Percentiles rank a stretch among this genome's conserved stretches.
phyloP scores from a whole-genome alignment of 108 stramenopile species.

The Skeletonema grethae region DNA sequence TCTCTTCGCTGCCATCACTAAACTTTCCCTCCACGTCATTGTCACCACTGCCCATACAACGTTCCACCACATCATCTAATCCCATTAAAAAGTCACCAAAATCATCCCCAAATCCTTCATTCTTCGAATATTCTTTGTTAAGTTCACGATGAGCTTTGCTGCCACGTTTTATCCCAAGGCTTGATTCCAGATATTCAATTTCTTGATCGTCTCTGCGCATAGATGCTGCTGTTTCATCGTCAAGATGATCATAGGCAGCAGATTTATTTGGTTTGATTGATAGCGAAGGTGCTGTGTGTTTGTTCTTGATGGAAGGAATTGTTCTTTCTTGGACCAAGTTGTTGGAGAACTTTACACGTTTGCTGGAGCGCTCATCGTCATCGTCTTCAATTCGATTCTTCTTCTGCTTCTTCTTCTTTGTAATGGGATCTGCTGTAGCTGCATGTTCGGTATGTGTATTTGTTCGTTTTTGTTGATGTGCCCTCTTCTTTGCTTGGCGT shows the following conservation, averaged over 20 bases:
- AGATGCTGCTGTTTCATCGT: constrained; percentile 67
- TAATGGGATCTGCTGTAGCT: neutral
- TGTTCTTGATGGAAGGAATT: constrained; percentile 10
- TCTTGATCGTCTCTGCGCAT: constrained; percentile 79
- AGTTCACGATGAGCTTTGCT: constrained; percentile 33
- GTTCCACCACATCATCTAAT: constrained; percentile 66
- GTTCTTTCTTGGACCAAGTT: constrained; percentile 4
- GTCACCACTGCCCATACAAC: constrained; percentile 44
- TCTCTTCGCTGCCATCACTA: neutral
- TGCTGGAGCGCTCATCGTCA: neutral
- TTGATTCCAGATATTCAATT: constrained; percentile 78
- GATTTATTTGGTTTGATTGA: constrained; percentile 3
- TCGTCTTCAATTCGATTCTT: neutral
- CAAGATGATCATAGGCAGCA: constrained; percentile 42
- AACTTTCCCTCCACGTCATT: constrained; percentile 13
- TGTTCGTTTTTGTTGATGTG: constrained; percentile 6
- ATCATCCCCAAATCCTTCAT: constrained; percentile 83
- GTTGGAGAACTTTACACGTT: constrained; percentile 13
- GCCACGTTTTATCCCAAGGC: constrained; percentile 54
- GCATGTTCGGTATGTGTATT: neutral
- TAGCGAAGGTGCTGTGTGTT: neutral
- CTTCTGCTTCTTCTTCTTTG: neutral
- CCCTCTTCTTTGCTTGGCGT: constrained; percentile 20
- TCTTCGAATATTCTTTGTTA: constrained; percentile 76
- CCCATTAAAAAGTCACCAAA: constrained; percentile 82